Evolutionary conservation across 2,329 filamentous ascomycete genomes (phyloP).

Genomic region (Trichoderma arundinaceum): DNA sequence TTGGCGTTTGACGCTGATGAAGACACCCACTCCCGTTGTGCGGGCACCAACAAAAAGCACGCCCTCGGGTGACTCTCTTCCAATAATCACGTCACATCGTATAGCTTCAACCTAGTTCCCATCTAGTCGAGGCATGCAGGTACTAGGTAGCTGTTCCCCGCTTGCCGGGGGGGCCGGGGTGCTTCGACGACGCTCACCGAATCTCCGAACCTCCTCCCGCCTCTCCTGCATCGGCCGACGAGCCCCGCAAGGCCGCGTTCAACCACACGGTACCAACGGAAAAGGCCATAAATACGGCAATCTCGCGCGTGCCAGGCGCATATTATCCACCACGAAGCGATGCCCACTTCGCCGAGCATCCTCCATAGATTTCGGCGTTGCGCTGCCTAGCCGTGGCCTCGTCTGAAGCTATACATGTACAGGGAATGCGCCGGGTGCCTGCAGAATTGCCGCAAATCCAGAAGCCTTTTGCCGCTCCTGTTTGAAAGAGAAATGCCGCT

Average conservation of each 20-base stretch:
- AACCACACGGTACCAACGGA: neutral
- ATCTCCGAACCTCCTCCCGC: constrained; percentile 23
- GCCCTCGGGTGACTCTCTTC: neutral
- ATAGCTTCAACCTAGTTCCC: neutral
- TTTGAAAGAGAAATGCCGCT: neutral
- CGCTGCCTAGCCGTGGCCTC: constrained; percentile 1
- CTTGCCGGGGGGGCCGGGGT: neutral
- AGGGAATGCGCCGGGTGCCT: too few species aligned
- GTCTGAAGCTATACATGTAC: neutral
- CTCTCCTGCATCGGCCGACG: neutral
- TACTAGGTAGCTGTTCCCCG: constrained; percentile 9
- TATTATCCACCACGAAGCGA: neutral
- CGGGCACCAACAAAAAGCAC: constrained; percentile 23
- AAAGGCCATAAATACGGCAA: constrained; percentile 10
- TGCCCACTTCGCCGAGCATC: constrained; percentile 19
- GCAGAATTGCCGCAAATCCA: constrained; percentile 14
- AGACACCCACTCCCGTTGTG: constrained; percentile 14
- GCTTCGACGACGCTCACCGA: neutral
- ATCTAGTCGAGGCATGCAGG: constrained; percentile 13
- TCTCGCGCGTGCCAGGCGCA: constrained; percentile 11
- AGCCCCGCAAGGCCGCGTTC: neutral
- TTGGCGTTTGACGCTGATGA: neutral
- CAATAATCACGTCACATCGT: constrained; percentile 12
- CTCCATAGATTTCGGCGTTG: constrained; percentile 13
- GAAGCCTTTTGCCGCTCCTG: constrained; percentile 4